Evolutionary conservation across 2,329 filamentous ascomycete genomes (phyloP), one percentile per base, ranked within the genome.

Genomic region (Epichloe sylvatica): DNA sequence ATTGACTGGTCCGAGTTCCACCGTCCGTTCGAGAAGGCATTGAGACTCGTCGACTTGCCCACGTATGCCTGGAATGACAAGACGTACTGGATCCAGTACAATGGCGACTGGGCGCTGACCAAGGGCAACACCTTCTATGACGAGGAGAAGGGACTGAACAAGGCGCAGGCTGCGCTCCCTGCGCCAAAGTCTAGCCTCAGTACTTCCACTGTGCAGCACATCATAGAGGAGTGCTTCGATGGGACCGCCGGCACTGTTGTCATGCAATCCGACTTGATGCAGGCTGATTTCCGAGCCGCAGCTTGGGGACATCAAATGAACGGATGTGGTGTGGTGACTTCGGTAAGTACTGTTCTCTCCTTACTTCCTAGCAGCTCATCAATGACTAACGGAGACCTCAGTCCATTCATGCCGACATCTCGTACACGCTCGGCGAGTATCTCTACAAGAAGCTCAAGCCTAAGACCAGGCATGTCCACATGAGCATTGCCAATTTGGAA

Each of bases 41-140:
- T 68, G 3, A 64, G 64, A 3, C 70, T 88, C 9, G 65, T 86
- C 5, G 69, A 77, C 5, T 67, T 89, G 0, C 85, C 85, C 0
- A 75, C 76, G 1, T 90, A 89, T 61, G 73, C 74, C 0, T 90
- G 84, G 67, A 81, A 89, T 57, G 70, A 79, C 57, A 86, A 86
- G 70, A 83, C 78, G 55, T 87, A 88, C 61, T 81, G 77, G 77
- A 70, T 79, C 40, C 70, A 74, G 57, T 80, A 79, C 59, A 65
- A 74, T 53, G 82, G 85, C 53, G 81, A 88, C 63, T 89, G 83
- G 80, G 77, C 74, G 21, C 69, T 88, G 37, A 80, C 75, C 53
- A 89, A 89, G 70, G 41, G 78, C 77, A 50, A 70, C 68, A 46
- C 73, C 78, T 45, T 67, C 71, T 40, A 73, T 86, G 59, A 23